phyloP scores from a whole-genome alignment of 2,329 filamentous ascomycete genomes.

The Westerdykella aurantiaca region DNA sequence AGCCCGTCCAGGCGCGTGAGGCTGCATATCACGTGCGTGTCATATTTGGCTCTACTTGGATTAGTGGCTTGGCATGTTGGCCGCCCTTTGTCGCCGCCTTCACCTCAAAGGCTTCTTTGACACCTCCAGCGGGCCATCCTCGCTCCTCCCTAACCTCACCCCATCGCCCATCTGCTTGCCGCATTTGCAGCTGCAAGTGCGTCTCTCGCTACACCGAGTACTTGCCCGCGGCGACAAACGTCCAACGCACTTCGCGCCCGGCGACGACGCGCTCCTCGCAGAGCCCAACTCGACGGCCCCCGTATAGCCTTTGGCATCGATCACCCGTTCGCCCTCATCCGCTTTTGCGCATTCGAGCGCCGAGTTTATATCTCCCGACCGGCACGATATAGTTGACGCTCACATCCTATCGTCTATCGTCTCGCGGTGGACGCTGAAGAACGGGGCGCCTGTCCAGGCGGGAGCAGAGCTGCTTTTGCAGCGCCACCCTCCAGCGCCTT shows the following conservation, averaged over 20 bases:
- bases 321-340: slow-evolving; percentile 22
- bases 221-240: slow-evolving; percentile 20
- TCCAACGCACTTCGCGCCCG: slow-evolving; percentile 20
- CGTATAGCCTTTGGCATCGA: slow-evolving; percentile 26
- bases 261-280: slow-evolving; percentile 14
- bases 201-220: slow-evolving; percentile 19
- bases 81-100: no score
- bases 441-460: slow-evolving; percentile 21
- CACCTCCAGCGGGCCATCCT: slow-evolving; percentile 3
- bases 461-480: slow-evolving; percentile 22
- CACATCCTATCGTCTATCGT: no score
- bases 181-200: slow-evolving; percentile 32
- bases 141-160: slow-evolving; percentile 14
- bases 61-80: no score
- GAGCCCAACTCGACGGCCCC: slow-evolving; percentile 20
- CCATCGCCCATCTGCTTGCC: slow-evolving; percentile 27
- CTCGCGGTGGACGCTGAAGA: slow-evolving; percentile 1
- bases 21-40: no score
- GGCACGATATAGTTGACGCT: no score
- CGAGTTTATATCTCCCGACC: slow-evolving; percentile 8
- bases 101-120: slow-evolving; percentile 4
- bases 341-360: slow-evolving; percentile 32
- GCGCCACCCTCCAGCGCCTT: slow-evolving; percentile 1
- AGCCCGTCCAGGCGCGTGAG: no score
- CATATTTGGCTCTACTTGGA: no score